A percentile compares a stretch with the other conserved stretches of the same genome.
Evolutionary conservation across 495 filamentous ascomycete species (phyloP).

Genomic region (Letharia lupina): DNA sequence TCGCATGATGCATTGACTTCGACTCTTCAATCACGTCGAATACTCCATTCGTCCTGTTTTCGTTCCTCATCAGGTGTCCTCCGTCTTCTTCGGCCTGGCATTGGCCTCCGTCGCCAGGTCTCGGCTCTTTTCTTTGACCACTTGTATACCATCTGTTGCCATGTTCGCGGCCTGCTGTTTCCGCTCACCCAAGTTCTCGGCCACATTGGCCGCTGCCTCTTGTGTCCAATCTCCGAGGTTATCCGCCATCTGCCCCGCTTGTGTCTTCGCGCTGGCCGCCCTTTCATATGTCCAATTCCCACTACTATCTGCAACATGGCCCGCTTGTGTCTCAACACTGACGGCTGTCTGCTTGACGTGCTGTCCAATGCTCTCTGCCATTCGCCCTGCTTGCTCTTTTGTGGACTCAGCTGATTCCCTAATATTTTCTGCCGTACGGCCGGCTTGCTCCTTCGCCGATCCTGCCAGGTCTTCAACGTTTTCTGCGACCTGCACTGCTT

Average conservation of each 20-base stretch:
- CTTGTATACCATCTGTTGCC: not conserved
- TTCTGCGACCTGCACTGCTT: slow-evolving; percentile 18
- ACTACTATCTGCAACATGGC: not conserved
- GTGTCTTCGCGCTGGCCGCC: slow-evolving; percentile 22
- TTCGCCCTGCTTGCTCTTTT: slow-evolving; percentile 3
- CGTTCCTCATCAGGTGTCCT: not conserved
- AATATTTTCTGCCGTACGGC: not conserved
- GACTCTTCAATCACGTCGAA: not conserved
- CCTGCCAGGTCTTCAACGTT: slow-evolving; percentile 3
- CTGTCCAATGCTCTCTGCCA: not conserved
- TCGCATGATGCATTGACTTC: not conserved
- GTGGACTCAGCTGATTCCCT: not conserved
- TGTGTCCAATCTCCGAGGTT: not conserved
- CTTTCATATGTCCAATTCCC: not conserved
- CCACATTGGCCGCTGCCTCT: not conserved
- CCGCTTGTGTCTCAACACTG: not conserved
- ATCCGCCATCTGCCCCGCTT: slow-evolving; percentile 19
- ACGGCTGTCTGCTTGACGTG: not conserved
- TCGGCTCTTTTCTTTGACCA: not conserved
- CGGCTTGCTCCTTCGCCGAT: not conserved
- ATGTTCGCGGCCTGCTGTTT: not conserved
- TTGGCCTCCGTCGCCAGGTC: not conserved
- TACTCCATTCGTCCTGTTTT: not conserved
- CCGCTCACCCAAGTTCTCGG: not conserved
- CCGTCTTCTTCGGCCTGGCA: not conserved